Conservation (phyloP, 1,284 basidiomycete species). For the Microstroma glucosiphilum region DNA sequence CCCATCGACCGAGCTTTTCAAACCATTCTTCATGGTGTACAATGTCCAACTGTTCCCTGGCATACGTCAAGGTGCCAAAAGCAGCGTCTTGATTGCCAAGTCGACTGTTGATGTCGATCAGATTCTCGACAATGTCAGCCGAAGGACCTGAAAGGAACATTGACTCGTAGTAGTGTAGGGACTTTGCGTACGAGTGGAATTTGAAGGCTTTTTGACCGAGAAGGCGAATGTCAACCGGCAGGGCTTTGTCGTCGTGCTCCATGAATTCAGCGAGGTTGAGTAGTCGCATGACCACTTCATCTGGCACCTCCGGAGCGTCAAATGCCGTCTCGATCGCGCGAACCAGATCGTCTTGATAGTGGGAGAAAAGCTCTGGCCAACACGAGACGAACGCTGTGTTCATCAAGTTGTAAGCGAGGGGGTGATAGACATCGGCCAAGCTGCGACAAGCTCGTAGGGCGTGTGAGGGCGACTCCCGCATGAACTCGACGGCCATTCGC, state of each 20-base stretch:
- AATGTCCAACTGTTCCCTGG: slow-evolving; percentile 59
- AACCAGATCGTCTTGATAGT: slow-evolving; percentile 59
- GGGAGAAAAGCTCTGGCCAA: slow-evolving; percentile 89
- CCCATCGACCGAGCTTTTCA: slow-evolving; percentile 92
- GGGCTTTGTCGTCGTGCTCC: slow-evolving; percentile 96
- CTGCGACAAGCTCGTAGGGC: slow-evolving; percentile 92
- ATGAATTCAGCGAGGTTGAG: slow-evolving; percentile 98
- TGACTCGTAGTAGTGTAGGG: slow-evolving; percentile 96
- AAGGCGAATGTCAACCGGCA: slow-evolving; percentile 87
- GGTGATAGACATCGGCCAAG: slow-evolving; percentile 83
- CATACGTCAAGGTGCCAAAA: slow-evolving; percentile 47
- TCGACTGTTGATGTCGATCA: slow-evolving; percentile 95
- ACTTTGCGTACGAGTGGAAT: slow-evolving; percentile 94
- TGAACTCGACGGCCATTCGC: slow-evolving; percentile 85
- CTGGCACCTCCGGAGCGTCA: slow-evolving; percentile 69
- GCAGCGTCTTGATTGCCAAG: slow-evolving; percentile 66
- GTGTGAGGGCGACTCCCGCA: slow-evolving; percentile 97
- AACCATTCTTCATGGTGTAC: slow-evolving; percentile 94
- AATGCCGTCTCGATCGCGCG: slow-evolving; percentile 84
- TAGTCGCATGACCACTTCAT: slow-evolving; percentile 86
- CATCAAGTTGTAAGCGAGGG: slow-evolving; percentile 88
- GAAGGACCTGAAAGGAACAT: slow-evolving; percentile 91
- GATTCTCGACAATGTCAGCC: slow-evolving; percentile 72
- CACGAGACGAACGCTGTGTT: slow-evolving; percentile 98
- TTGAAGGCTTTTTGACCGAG: slow-evolving; percentile 86